Percentiles rank a stretch among this genome's conserved stretches.
These are phyloP conservation scores for Aspergillus conjunctus DNA, from an alignment of 495 filamentous ascomycete species.

Conservation along the genomic window DNA sequence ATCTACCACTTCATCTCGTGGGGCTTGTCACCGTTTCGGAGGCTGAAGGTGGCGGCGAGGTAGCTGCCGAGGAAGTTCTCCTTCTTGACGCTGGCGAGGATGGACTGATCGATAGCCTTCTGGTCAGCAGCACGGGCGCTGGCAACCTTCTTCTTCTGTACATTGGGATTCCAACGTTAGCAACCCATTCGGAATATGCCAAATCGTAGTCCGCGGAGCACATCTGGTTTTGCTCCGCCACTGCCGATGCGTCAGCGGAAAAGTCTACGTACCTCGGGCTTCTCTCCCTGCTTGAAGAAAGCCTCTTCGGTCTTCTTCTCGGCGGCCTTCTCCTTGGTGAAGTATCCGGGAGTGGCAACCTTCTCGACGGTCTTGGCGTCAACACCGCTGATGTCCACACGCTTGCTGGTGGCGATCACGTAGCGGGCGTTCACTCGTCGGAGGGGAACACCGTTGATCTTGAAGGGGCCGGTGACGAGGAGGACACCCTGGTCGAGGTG, in stretches of 20 bases:
- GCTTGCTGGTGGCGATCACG: slow-evolving; percentile 94
- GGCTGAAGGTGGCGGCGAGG: slow-evolving; percentile 89
- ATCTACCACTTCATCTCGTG: slow-evolving; percentile 94
- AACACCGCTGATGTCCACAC: slow-evolving; percentile 81
- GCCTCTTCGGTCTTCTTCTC: slow-evolving; percentile 92
- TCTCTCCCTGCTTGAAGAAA: slow-evolving; percentile 98
- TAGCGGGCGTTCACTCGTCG: slow-evolving; percentile 98
- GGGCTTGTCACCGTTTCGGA: slow-evolving; percentile 96
- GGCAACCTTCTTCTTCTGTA: slow-evolving; percentile 92
- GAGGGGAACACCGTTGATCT: slow-evolving; percentile 99
- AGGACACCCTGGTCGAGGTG: slow-evolving; percentile 94
- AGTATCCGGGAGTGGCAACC: slow-evolving; percentile 82
- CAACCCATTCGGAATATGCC: slow-evolving; percentile 8
- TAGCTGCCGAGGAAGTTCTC: slow-evolving; percentile 85
- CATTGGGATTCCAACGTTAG: slow-evolving; percentile 24
- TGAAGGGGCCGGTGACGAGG: slow-evolving; percentile 98
- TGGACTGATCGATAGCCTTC: slow-evolving; percentile 93
- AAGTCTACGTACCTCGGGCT: slow-evolving; percentile 77
- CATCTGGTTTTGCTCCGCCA: background rate
- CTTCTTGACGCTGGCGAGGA: slow-evolving; percentile 93
- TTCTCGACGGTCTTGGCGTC: slow-evolving; percentile 83
- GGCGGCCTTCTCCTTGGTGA: slow-evolving; percentile 87
- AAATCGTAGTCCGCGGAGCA: background rate
- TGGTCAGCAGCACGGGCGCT: slow-evolving; percentile 92
- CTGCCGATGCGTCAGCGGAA: background rate